Evolutionary conservation across 257 asterid genomes (phyloP), one percentile per base, ranked within the genome.

Genomic region (Solanum chmielewskii): DNA sequence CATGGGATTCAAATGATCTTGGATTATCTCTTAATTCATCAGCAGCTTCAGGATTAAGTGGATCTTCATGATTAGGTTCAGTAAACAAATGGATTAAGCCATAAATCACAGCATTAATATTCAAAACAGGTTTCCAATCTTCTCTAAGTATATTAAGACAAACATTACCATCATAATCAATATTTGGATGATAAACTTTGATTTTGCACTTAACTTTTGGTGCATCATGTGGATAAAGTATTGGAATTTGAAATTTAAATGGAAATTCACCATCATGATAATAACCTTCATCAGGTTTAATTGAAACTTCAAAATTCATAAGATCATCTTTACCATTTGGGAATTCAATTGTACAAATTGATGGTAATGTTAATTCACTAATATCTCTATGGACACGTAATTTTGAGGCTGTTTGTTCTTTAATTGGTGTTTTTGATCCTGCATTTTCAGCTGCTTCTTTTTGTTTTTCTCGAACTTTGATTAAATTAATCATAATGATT

Each of bases 151-250:
- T 96, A 95, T 96, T 96, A 68, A 96, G 93, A 92, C 99, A 96
- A 68, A 96, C 98, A 89, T 95, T 96, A 88, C 99, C 99, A 86
- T 96, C 99, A 86, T 92, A 88, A 90, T 96, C 99, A 39, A 96
- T 96, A 87, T 95, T 96, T 84, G 98, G 99, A 92, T 96, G 99
- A 91, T 95, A 96, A 21, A 95, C 98, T 97, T 93, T 96, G 7
- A 98, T 93, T 97, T 93, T 94, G 96, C 97, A 96, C 92, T 96
- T 96, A 83, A 96, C 98, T 91, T 96, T 96, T 16, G 99, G 99
- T 77, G 99, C 98, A 87, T 95, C 98, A 23, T 96, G 99, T 71
- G 99, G 99, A 88, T 96, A 96, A 88, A 95, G 90, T 33, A 94
- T 91, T 91, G 99, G 90, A 86, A 96, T 93, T 89, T 93, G 95